Evolutionary conservation across 2,329 filamentous ascomycete genomes (phyloP), one percentile per base, ranked within the genome.

Genomic region (Chalara sp.): DNA sequence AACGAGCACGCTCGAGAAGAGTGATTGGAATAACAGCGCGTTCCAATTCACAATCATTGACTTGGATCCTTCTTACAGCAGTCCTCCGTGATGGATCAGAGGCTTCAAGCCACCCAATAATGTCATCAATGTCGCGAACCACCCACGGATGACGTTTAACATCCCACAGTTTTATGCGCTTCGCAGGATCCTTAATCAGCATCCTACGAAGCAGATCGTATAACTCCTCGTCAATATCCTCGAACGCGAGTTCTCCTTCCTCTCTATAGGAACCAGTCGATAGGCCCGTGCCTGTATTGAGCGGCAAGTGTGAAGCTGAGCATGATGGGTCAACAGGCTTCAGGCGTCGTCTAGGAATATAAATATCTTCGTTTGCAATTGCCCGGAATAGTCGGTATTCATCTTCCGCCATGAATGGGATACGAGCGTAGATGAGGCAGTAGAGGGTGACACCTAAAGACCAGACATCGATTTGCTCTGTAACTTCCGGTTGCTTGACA

Each of bases 111-210:
- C 93, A 99, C 7, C 78, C 76, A 32, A 81, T 73, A 37, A 85
- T 80, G 59, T 96, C 85, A 33, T 80, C 72, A 44, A 97, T 80
- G 56, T 86, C 90, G 51, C 84, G 76, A 1, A 92, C 76, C 11
- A 96, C 86, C 92, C 93, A 99, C 5, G 86, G 84, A 65, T 99
- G 93, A 53, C 87, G 85, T 68, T 97, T 97, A 62, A 97, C 92
- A 61, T 96, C 92, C 53, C 85, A 83, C 47, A 99, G 74, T 6
- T 88, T 87, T 61, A 99, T 96, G 37, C 93, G 84, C 68, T 91
- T 84, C 32, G 87, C 78, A 1, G 92, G 91, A 63, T 97, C 89
- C 70, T 97, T 99, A 59, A 79, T 84, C 52, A 99, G 77, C 71
- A 99, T 83, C 58, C 84, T 81, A 46, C 74, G 76, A 31, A 99